Evolutionary conservation across 768 basidiomycete species (phyloP), one percentile per base, ranked within the genome.

Genomic region (Tylopilus sp.): DNA sequence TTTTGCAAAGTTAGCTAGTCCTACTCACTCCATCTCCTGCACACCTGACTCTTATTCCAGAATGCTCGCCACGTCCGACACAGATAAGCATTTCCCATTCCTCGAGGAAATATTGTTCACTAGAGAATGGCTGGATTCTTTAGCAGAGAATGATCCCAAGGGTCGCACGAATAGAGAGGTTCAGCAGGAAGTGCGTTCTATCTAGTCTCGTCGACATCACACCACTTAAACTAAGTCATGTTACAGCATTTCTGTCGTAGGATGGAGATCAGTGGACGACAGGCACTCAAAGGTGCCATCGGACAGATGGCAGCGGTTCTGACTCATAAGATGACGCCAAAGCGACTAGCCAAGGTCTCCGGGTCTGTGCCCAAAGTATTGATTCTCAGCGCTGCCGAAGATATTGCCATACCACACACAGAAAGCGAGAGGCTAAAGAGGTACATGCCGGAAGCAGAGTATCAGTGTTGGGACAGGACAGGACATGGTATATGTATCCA

Each of bases 251-350:
- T 75, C 59, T 64, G 72, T 33, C 68, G 63, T 17, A 81, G 85
- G 19, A 71, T 82, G 14, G 59, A 67, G 6, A 70, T 79, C 8
- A 83, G 85, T 2, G 77, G 76, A 29, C 81, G 79, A 3, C 91
- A 89, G 59, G 72, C 71, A 4, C 65, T 84, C 47, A 54, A 79
- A 16, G 90, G 90, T 0, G 70, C 79, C 26, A 52, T 92, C 14
- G 89, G 86, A 11, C 91, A 93, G 65, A 83, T 87, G 81, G 74
- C 72, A 16, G 87, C 90, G 1, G 82, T 60, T 0, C 57, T 87
- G 1, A 86, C 84, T 1, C 89, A 92, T 63, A 62, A 76, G 48
- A 82, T 89, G 58, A 63, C 72, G 6, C 66, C 77, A 0, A 72
- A 74, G 0, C 75, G 79, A 9, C 74, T 87, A 17, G 68, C 69